Evolutionary conservation across 345 rosid genomes (phyloP).

Genomic region (Pistacia integerrima): DNA sequence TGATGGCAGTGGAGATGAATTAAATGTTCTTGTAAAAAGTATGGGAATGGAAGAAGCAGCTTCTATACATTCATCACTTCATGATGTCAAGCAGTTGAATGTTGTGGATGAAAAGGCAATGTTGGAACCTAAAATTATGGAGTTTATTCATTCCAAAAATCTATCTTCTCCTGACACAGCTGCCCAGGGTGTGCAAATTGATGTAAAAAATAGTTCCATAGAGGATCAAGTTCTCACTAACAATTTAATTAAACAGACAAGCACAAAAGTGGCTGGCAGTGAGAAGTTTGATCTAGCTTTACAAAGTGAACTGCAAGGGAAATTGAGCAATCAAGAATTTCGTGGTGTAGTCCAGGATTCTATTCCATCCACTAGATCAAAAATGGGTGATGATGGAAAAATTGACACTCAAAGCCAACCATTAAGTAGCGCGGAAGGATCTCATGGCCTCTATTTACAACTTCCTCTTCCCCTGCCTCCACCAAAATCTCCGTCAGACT

Average conservation of each 20-base stretch:
- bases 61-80: constrained; percentile 28
- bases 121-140: constrained; percentile 20
- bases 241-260: constrained; percentile 19
- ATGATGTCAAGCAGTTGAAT: constrained; percentile 27
- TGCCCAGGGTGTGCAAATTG: constrained; percentile 12
- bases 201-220: constrained; percentile 8
- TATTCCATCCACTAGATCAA: constrained; percentile 13
- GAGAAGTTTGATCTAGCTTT: constrained; percentile 28
- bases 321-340: constrained; percentile 21
- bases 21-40: constrained; percentile 16
- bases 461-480: constrained; percentile 63
- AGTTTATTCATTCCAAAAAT: constrained; percentile 27
- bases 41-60: constrained; percentile 34
- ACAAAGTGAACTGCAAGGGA: constrained; percentile 25
- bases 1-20: constrained; percentile 16
- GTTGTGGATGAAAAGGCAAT: constrained; percentile 16
- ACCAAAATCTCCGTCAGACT: constrained; percentile 89
- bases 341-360: constrained; percentile 12
- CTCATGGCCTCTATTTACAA: constrained; percentile 20
- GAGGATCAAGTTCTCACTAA: constrained; percentile 23
- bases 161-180: constrained; percentile 25
- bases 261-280: constrained; percentile 25
- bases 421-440: constrained; percentile 32
- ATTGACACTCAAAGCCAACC: constrained; percentile 34
- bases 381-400: constrained; percentile 33